Evolutionary conservation across 768 basidiomycete species (phyloP), one percentile per base, ranked within the genome.

Genomic region (Mycena rebaudengoi): DNA sequence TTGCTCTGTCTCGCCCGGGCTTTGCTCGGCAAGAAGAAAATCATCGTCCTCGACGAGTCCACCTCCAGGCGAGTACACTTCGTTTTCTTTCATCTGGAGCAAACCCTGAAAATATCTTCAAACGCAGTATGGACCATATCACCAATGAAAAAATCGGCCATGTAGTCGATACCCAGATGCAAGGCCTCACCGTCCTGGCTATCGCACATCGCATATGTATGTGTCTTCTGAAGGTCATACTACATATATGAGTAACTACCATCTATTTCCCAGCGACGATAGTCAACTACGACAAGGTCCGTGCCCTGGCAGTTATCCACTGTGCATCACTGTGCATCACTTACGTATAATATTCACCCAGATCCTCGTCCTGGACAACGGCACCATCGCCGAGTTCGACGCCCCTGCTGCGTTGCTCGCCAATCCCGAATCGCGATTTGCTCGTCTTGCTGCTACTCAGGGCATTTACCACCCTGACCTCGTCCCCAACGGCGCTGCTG

Each of bases 341-440:
- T 29, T 32, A 44, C 55, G 16, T 35, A 37, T 32, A 48, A 5
- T 21, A 33, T 20, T 45, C 33, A 35, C 41, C 26, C 37, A 62
- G 60, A 55, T 62, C 53, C 60, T 62, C 35, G 60, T 62, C n/a
- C 29, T 62, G 44, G 60, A 62, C 6, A 55, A 41, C 37, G 60
- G 60, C 13, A 18, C 60, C 35, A 40, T 62, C 33, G 52, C 52
- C 20, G 60, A 62, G 35, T 62, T 54, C 28, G 53, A 55, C 44
- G n/a, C 18, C 28, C 60, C 53, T 23, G 14, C 12, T 3, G 33
- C 16, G 5, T 41, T 62, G 16, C 60, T 62, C 20, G 6, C 51
- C 20, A 49, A 62, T 32, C 60, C 60, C 7, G 60, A 62, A 12
- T 62, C 60, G 35, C 52, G 53, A 4, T 62, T 62, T 48, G 60